phyloP scores from a whole-genome alignment of 2,329 filamentous ascomycete genomes.

The Cladosporium cucumerinum region DNA sequence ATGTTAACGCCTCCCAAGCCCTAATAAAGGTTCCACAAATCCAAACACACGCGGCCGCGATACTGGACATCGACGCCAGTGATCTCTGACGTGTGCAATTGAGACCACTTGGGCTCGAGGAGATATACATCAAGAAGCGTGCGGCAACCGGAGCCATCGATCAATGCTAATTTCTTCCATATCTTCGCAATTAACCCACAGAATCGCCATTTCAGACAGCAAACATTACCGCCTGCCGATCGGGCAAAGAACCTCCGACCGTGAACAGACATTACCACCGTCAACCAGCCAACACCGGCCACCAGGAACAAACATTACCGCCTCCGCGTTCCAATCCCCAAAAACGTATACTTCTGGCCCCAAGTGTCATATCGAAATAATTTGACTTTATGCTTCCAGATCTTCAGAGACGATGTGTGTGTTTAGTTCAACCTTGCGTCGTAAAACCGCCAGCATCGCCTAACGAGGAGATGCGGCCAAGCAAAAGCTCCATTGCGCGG shows the following conservation, averaged over 20 bases:
- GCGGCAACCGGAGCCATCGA: too few relatives aligned
- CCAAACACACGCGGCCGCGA: neutral
- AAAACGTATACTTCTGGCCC: neutral
- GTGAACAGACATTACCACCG: neutral
- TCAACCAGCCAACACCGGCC: too few relatives aligned
- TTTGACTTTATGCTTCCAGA: neutral
- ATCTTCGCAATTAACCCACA: neutral
- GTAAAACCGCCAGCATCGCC: constrained; percentile 22
- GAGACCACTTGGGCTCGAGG: too few relatives aligned
- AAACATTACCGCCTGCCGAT: neutral
- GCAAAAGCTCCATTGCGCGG: constrained; percentile 41
- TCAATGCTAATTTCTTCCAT: too few relatives aligned
- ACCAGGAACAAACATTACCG: neutral
- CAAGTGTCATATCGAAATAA: neutral
- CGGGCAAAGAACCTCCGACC: neutral
- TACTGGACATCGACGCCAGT: neutral
- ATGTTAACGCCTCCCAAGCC: neutral
- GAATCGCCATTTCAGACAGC: neutral
- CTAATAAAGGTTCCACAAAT: neutral
- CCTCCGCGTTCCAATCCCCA: neutral
- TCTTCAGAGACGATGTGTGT: neutral
- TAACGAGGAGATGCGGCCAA: constrained; percentile 40
- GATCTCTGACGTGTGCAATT: too few relatives aligned
- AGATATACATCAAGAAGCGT: too few relatives aligned
- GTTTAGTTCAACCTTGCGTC: neutral